Conservation (phyloP, 306 rosid species). For the Psophocarpus tetragonolobus region DNA sequence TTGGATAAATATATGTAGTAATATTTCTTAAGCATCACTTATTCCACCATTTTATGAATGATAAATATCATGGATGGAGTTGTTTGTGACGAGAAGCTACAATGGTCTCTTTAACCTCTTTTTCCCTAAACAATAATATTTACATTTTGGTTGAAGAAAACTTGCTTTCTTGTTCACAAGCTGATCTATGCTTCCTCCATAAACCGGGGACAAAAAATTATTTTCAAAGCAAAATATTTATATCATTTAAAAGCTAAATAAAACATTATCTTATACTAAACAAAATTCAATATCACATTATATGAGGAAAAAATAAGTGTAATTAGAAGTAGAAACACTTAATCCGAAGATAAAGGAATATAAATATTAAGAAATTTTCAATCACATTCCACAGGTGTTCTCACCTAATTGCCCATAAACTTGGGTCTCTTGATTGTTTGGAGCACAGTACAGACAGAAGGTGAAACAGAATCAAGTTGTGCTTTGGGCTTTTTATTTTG, state of each 20-base stretch:
- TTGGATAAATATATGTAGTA: slow-evolving; percentile 43
- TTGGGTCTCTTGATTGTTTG: background rate
- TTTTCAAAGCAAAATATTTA: background rate
- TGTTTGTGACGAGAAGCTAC: background rate
- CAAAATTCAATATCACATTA: background rate
- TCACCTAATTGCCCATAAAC: slow-evolving; percentile 18
- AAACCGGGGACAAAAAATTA: background rate
- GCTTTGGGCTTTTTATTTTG: background rate
- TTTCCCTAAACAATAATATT: background rate
- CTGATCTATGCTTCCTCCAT: background rate
- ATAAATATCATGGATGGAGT: slow-evolving; percentile 66
- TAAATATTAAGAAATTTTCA: background rate
- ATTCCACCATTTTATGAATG: slow-evolving; percentile 54
- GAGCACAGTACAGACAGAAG: background rate
- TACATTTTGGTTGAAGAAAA: background rate
- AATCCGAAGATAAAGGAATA: background rate
- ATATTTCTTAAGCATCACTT: slow-evolving; percentile 44
- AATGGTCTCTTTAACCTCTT: background rate
- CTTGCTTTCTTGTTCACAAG: background rate
- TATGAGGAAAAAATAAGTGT: background rate
- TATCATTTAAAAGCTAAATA: background rate
- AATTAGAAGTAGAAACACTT: background rate
- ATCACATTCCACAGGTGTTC: background rate
- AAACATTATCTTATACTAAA: background rate
- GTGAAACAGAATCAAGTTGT: background rate